A percentile compares a stretch with the other conserved stretches of the same genome.
Evolutionary conservation across 352 stramenopile species (phyloP).

Genomic region (Phytophthora lateralis): DNA sequence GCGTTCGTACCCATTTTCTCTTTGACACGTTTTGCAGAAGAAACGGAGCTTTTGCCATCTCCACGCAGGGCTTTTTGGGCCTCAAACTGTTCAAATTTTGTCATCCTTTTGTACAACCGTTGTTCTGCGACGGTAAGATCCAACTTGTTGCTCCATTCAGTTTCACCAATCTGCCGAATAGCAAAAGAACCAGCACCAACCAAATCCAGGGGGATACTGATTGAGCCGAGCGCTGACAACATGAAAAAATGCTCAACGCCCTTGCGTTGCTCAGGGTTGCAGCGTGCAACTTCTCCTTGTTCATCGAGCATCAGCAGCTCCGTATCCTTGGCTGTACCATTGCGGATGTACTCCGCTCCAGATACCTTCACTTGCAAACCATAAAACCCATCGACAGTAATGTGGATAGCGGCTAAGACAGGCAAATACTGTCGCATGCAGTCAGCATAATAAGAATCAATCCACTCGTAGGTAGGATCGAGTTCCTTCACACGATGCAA

Average conservation of each 20-base stretch:
- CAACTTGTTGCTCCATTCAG: constrained; percentile 84
- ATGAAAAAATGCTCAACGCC: constrained; percentile 59
- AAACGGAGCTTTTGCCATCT: constrained; percentile 47
- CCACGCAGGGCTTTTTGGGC: constrained; percentile 63
- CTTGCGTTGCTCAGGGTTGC: constrained; percentile 65
- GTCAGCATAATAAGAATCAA: constrained; percentile 80
- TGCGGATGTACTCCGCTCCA: constrained; percentile 74
- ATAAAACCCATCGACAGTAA: constrained; percentile 73
- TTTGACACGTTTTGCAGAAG: constrained; percentile 56
- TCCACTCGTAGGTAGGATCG: constrained; percentile 84
- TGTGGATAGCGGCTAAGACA: constrained; percentile 68
- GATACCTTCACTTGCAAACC: constrained; percentile 82
- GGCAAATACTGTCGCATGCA: constrained; percentile 74
- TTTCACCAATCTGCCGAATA: constrained; percentile 86
- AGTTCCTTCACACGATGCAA: constrained; percentile 71
- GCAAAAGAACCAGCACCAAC: constrained; percentile 73
- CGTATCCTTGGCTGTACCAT: constrained; percentile 78
- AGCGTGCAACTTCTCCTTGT: constrained; percentile 44
- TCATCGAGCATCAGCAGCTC: constrained; percentile 75
- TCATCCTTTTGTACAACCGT: constrained; percentile 76
- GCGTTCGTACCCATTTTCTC: constrained; percentile 77
- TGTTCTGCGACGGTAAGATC: constrained; percentile 74
- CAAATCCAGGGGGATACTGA: constrained; percentile 80
- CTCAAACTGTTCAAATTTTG: constrained; percentile 71
- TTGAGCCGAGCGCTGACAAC: constrained; percentile 50